Evolutionary conservation across 129 eudicot species (phyloP).

Genomic region (Glebionis coronaria): DNA sequence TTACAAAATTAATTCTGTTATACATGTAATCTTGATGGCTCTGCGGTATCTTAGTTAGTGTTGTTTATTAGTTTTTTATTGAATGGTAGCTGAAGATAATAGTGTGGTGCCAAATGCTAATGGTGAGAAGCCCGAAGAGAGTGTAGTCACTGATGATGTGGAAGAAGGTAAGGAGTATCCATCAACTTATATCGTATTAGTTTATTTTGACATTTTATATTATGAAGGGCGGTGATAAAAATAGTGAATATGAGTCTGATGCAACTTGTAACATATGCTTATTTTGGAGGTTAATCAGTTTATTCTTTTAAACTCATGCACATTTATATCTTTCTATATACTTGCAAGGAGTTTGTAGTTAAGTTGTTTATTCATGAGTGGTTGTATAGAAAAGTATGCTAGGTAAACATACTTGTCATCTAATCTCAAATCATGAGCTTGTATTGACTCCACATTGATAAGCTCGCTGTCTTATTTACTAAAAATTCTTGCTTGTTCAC

Average conservation of each 20-base stretch:
- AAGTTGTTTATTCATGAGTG: neutral
- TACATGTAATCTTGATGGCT: neutral
- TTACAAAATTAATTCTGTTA: neutral
- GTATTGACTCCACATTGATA: constrained; percentile 2
- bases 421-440: neutral
- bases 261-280: neutral
- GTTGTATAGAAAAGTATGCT: neutral
- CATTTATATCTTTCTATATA: neutral
- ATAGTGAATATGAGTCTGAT: neutral
- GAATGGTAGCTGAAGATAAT: constrained; percentile 56
- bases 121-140: constrained; percentile 37
- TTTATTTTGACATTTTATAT: neutral
- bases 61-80: constrained; percentile 11
- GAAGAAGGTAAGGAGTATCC: constrained; percentile 44
- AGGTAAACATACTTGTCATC: neutral
- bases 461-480: constrained; percentile 19
- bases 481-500: constrained; percentile 14
- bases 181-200: neutral
- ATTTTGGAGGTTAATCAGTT: neutral
- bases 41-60: neutral
- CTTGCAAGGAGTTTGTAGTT: neutral
- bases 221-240: too few species aligned
- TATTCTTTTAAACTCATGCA: neutral
- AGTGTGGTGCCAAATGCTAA: constrained; percentile 37
- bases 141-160: constrained; percentile 32